phyloP scores from a whole-genome alignment of 495 filamentous ascomycete genomes.

The Talaromyces wortmannii region DNA sequence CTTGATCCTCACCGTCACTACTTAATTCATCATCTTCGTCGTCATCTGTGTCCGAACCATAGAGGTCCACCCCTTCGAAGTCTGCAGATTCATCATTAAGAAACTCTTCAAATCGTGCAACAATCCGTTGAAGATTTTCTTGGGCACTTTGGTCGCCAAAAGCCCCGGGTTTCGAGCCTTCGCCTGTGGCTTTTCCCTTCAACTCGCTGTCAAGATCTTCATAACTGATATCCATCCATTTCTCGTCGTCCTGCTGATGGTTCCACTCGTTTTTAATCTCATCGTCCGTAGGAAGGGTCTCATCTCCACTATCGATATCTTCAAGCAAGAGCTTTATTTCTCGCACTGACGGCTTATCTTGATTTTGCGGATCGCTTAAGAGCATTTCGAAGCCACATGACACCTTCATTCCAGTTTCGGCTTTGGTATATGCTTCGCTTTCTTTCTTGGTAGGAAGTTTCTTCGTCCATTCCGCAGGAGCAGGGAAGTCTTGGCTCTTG shows the following conservation, averaged over 20 bases:
- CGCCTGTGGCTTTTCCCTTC: conserved; percentile 33
- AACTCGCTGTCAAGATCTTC: conserved; percentile 82
- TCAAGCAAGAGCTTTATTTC: conserved; percentile 71
- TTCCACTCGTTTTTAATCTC: conserved; percentile 66
- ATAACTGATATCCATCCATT: conserved; percentile 92
- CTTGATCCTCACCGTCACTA: conserved; percentile 63
- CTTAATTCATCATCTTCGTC: conserved; percentile 50
- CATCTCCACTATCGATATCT: conserved; percentile 57
- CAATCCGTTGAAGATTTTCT: conserved; percentile 81
- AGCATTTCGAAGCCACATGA: conserved; percentile 91
- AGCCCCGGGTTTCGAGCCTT: conserved; percentile 17
- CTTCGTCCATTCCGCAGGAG: conserved; percentile 56
- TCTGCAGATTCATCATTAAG: conserved; percentile 80
- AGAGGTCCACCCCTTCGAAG: conserved; percentile 64
- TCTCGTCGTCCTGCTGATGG: conserved; percentile 65
- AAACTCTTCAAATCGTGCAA: conserved; percentile 87
- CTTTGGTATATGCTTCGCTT: conserved; percentile 29
- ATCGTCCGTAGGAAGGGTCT: conserved; percentile 58
- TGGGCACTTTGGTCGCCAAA: conserved; percentile 80
- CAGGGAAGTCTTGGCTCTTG: conserved; percentile 75
- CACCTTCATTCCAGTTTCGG: conserved; percentile 83
- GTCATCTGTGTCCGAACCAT: conserved; percentile 63
- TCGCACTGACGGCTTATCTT: conserved; percentile 56
- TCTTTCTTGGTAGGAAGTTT: conserved; percentile 29
- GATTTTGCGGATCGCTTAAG: conserved; percentile 53